phyloP scores from a whole-genome alignment of 495 filamentous ascomycete species.

The Annulohypoxylon bovei region DNA sequence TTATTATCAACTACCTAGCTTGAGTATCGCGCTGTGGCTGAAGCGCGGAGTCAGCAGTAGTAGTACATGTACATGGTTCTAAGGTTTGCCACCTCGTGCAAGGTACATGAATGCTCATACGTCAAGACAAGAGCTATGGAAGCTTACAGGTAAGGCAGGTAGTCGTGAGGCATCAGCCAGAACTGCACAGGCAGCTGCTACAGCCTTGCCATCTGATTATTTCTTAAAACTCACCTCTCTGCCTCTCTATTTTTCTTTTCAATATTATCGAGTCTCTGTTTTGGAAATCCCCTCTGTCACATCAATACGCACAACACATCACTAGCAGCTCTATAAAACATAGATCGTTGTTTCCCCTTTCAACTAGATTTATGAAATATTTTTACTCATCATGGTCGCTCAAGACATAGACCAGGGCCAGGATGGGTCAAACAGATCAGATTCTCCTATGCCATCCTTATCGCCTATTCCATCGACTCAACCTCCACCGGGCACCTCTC shows the following conservation, averaged over 20 bases:
- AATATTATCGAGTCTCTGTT: background rate
- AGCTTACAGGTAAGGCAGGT: slow-evolving; percentile 16
- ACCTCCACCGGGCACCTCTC: background rate
- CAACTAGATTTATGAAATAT: background rate
- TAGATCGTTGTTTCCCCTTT: background rate
- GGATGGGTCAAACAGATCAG: background rate
- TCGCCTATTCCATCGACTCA: background rate
- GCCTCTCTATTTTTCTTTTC: background rate
- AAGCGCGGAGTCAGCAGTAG: background rate
- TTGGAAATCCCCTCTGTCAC: too few relatives aligned
- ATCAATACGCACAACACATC: background rate
- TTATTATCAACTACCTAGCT: background rate
- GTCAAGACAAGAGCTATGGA: background rate
- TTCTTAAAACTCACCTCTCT: background rate
- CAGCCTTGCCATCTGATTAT: slow-evolving; percentile 4
- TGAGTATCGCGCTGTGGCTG: background rate
- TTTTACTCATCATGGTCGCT: background rate
- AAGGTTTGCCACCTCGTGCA: background rate
- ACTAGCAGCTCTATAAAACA: background rate
- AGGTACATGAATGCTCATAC: background rate
- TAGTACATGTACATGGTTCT: background rate
- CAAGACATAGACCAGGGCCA: background rate
- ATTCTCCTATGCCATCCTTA: background rate
- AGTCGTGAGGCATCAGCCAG: slow-evolving; percentile 4
- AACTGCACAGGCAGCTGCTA: background rate